Evolutionary conservation across 192 early-diverging fungal genomes (phyloP), one percentile per base, ranked within the genome.

Genomic region (Coemansia sp.): DNA sequence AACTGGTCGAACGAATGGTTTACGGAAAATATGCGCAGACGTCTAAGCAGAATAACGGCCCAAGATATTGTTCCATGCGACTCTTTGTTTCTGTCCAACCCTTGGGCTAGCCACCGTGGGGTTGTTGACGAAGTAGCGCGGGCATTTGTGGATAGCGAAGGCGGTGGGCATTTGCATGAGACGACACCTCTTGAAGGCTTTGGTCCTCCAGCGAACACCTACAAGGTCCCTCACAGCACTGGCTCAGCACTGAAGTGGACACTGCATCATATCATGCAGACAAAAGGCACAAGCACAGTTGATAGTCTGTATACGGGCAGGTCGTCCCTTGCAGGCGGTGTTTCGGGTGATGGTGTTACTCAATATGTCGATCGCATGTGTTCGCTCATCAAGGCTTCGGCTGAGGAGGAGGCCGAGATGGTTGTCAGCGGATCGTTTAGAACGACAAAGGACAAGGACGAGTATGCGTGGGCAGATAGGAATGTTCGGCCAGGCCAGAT

Each of bases 131-230:
- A 82, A n/a, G 46, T 82, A 16, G 79, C 79, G 7, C 57, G 75
- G 11, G 79, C 79, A 37, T 82, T 76, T 76, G 79, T 82, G 2
- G 72, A 82, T 50, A 82, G 79, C 75, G 79, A 82, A 51, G 79
- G 79, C 7, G 79, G 79, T 22, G 79, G 79, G 0, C 79, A 82
- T 42, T 38, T 82, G 68, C 79, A 82, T 53, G 75, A 69, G 64
- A 68, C 68, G 8, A 82, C 71, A 41, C 79, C 79, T 0, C 49
- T 76, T 7, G 74, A 70, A 4, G 75, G 75, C 3, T 65, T 76
- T 63, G 79, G 79, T 0, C 71, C 79, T 14, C 51, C 55, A 0
- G 67, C 60, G n/a, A 69, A 82, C 51, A 69, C 61, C 13, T 63
- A 71, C 61, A 71, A 32, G 3, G 65, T 76, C 20, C 79, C 79